These are phyloP conservation scores for Rhizopogon vinicolor DNA, from an alignment of 768 basidiomycete genomes.

Conservation along the genomic window DNA sequence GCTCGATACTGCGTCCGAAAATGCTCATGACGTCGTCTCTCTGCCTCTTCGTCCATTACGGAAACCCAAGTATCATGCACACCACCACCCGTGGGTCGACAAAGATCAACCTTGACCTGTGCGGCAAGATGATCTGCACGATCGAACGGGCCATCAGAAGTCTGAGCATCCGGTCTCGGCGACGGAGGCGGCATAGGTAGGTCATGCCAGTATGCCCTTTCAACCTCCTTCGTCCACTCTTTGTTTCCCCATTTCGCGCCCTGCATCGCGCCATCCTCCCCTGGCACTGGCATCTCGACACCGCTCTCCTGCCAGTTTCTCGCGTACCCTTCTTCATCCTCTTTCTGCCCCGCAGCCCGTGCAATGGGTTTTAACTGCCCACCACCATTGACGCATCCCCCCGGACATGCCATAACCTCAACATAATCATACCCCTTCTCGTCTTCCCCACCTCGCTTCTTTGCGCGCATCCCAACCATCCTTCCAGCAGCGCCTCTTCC, in stretches of 20 bases:
- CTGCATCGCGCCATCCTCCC: slow-evolving; percentile 24
- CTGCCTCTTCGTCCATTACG: slow-evolving; percentile 39
- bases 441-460: slow-evolving; percentile 30
- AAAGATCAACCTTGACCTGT: slow-evolving; percentile 38
- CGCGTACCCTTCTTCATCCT: slow-evolving; percentile 62
- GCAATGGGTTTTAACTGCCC: slow-evolving; percentile 51
- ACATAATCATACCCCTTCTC: slow-evolving; percentile 78
- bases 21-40: slow-evolving; percentile 37
- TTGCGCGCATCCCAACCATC: slow-evolving; percentile 24
- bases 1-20: slow-evolving; percentile 82
- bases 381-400: slow-evolving; percentile 96
- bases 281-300: slow-evolving; percentile 23
- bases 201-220: slow-evolving; percentile 74
- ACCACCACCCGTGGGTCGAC: slow-evolving; percentile 25
- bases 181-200: slow-evolving; percentile 43
- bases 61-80: slow-evolving; percentile 30
- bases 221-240: slow-evolving; percentile 79
- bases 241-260: slow-evolving; percentile 76
- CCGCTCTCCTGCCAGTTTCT: slow-evolving; percentile 60
- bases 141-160: not conserved
- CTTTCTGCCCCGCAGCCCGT: slow-evolving; percentile 1
- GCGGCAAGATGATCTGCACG: slow-evolving; percentile 35
- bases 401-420: slow-evolving; percentile 98
- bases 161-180: slow-evolving; percentile 18
- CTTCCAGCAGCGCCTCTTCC: slow-evolving; percentile 64